Percentiles rank a stretch among this genome's conserved stretches.
Conservation (phyloP, 495 filamentous ascomycete species). For the Jackrogersella minutella region DNA sequence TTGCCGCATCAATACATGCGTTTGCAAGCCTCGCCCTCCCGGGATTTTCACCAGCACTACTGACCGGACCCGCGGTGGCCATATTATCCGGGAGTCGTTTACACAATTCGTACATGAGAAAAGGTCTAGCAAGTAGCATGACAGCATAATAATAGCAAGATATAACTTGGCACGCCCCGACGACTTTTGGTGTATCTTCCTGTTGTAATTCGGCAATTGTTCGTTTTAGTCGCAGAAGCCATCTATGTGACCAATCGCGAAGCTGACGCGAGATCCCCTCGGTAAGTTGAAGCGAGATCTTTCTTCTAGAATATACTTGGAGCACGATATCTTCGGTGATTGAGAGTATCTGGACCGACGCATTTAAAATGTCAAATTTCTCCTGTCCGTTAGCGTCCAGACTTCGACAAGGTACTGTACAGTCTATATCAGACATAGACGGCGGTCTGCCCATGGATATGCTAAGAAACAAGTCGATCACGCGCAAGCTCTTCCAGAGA, state of each 20-base stretch:
- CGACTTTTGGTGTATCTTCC: slow-evolving; percentile 30
- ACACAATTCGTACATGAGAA: slow-evolving; percentile 57
- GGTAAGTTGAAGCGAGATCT: slow-evolving; percentile 55
- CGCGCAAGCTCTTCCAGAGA: slow-evolving; percentile 68
- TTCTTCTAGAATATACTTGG: slow-evolving; percentile 55
- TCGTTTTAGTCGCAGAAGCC: slow-evolving; percentile 49
- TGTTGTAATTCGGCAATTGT: slow-evolving; percentile 27
- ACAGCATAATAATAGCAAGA: slow-evolving; percentile 58
- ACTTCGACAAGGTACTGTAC: slow-evolving; percentile 54
- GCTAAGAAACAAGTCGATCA: slow-evolving; percentile 67
- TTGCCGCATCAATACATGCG: slow-evolving; percentile 58
- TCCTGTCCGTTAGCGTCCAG: slow-evolving; percentile 44
- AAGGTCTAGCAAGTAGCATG: slow-evolving; percentile 55
- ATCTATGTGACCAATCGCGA: slow-evolving; percentile 53
- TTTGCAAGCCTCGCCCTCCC: slow-evolving; percentile 54
- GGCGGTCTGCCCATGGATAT: slow-evolving; percentile 68
- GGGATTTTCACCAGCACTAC: slow-evolving; percentile 18
- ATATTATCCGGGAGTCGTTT: slow-evolving; percentile 47
- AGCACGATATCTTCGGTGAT: slow-evolving; percentile 53
- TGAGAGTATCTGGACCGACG: slow-evolving; percentile 53
- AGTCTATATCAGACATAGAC: slow-evolving; percentile 65
- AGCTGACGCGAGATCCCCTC: slow-evolving; percentile 57
- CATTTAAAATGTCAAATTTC: slow-evolving; percentile 52
- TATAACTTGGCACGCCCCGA: slow-evolving; percentile 54
- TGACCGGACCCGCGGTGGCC: background rate